Base-by-base conservation (phyloP, 768 basidiomycete genomes). In the Termitomyces sp. region DNA sequence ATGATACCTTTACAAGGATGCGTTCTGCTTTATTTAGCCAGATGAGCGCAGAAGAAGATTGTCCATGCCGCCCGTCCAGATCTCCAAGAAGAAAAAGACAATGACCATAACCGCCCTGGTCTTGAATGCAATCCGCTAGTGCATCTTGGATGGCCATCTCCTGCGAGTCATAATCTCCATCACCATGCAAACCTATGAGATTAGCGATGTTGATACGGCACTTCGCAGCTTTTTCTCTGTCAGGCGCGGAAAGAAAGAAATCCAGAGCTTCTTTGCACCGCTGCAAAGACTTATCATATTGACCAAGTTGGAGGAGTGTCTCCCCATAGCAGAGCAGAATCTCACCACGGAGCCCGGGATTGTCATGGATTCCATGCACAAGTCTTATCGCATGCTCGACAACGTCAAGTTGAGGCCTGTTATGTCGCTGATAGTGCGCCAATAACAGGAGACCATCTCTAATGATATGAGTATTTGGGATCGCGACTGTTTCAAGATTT, bases 391-490 rank as follows among this genome's bases (percentile, higher is more conserved):
- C 52, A 34, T 59, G 57, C 26, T 64, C 46, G n/a, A 60, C 55
- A 5, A 62, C 27, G 10, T 65, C 59, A 13, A 44, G 27, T 32
- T 58, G 60, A 16, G 68, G 68, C 41, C 56, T 59, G 5, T 60
- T 62, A 36, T 41, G 26, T 5, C 16, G 13, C 39, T 69, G 68
- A 46, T 66, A 60, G 34, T 55, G 24, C 34, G 61, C 46, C 27
- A 65, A 62, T 6, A 55, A 27, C 6, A 69, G 34, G n/a, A 67
- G 61, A 9, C 61, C 64, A 42, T 67, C 61, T 18, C 26, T 39
- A 20, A 67, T 26, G 3, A 59, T 34, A 48, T 55, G 29, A n/a
- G 53, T 48, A 13, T 39, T 12, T 6, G 39, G 20, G 6, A 22
- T 55, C 22, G 29, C 60, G 9, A 68, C 55, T 0, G 58, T 51